Evolutionary conservation across 495 filamentous ascomycete species (phyloP), one percentile per base, ranked within the genome.

Genomic region (Schizothecium vesticola): DNA sequence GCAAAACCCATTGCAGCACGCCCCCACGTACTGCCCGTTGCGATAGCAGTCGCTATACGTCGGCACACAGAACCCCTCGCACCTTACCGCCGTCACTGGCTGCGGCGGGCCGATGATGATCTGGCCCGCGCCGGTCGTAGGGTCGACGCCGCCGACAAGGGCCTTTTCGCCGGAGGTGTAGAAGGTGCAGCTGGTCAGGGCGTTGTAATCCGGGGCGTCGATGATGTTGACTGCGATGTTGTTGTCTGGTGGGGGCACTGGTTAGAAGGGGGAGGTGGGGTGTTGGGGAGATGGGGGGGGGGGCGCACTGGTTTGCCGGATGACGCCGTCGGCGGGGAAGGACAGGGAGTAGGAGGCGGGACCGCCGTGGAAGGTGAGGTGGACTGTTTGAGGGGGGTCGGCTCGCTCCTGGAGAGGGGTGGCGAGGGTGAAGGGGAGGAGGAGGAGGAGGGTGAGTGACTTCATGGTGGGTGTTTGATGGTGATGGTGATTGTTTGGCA

Each of bases 1-100:
- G 33, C 75, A 77, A 55, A 60, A 77, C 2, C 75, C 75, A 5
- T 70, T 67, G 67, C 75, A 77, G 71, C 75, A 77, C n/a, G 64
- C 57, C 0, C 74, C 75, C 0, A 76, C 69, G 4, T 56, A 76
- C 55, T 76, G 74, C 21, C 74, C 74, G 13, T 76, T 67, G 10
- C 56, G 21, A 26, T 70, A 74, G 64, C 75, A 77, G 43, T 76
- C 74, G 29, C 68, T 19, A 36, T 73, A 77, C 2, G 67, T 69
- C 10, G 33, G 56, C 61, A 77, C 55, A 65, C 75, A 77, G 24
- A 71, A 64, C 51, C 75, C 75, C 21, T 64, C 51, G 69, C 75
- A 77, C 68, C 71, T 68, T 13, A 77, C 75, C 11, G 59, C 26
- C 10, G 62, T 71, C 61, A 77, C 67, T 12, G 75, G 75, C 67